Conservation (phyloP, 139 green algal genomes). For the Gonium pectorale region DNA sequence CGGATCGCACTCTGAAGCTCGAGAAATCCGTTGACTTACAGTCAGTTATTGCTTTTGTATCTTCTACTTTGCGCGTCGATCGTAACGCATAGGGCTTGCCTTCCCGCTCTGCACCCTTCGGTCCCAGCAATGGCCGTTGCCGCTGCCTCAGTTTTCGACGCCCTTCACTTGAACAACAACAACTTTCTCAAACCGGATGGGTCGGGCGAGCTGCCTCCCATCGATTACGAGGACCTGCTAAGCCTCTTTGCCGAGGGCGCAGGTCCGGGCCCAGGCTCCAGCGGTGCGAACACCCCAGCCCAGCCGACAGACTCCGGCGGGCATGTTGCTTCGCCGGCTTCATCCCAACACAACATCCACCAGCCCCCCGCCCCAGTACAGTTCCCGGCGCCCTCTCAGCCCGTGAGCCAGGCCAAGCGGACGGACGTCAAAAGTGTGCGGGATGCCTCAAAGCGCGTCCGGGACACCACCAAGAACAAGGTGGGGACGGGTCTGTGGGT, state of each 20-base stretch:
- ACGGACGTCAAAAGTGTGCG: neutral
- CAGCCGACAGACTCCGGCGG: neutral
- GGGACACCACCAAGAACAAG: neutral
- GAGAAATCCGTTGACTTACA: too few species aligned
- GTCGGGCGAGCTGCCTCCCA: neutral
- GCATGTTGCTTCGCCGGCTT: neutral
- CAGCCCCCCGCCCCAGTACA: neutral
- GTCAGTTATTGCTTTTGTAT: too few species aligned
- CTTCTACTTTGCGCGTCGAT: too few species aligned
- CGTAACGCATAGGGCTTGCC: too few species aligned
- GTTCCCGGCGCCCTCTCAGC: neutral
- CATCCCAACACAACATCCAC: neutral
- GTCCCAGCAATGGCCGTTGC: too few species aligned
- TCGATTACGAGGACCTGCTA: constrained; percentile 29
- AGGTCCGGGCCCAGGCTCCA: neutral
- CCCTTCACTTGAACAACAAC: constrained; percentile 12
- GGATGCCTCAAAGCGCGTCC: neutral
- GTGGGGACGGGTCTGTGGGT: neutral
- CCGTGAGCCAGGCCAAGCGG: neutral
- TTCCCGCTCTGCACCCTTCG: too few species aligned
- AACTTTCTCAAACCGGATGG: neutral
- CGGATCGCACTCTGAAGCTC: too few species aligned
- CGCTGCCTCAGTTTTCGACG: neutral
- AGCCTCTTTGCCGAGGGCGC: neutral
- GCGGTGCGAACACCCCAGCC: too few species aligned